Evolutionary conservation across 2,329 filamentous ascomycete genomes (phyloP), one percentile per base, ranked within the genome.

Genomic region (Paraconiothyrium brasiliense): DNA sequence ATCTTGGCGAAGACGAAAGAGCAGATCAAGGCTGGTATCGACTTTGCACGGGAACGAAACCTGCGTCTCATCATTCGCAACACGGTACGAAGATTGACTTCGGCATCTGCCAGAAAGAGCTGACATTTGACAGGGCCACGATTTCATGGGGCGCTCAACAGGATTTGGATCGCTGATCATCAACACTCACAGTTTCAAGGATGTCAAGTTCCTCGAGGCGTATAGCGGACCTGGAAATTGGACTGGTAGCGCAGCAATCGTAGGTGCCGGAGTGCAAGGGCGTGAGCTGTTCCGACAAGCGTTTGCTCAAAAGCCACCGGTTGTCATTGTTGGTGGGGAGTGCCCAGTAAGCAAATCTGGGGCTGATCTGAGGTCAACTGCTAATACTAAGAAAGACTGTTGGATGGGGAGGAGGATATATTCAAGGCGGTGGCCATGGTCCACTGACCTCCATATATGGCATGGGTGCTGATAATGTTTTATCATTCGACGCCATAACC

Each of bases 341-440:
- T 79, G 76, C 54, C 75, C 76, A 8, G 73, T 76, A 67, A 37
- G 68, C 64, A 16, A 37, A 13, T 5, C 16, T 11, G 4, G 8
- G 8, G 27, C 16, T 20, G 34, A 2, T 13, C 3, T 7, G 14
- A 10, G 22, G 39, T 34, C 16, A 16, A 11, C 7, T 54, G 14
- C 57, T 67, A 64, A 59, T 64, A 30, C 2, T 34, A 14, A 13
- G 5, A 13, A 24, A 75, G 71, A 77, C 76, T 56, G 78, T 81
- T 24, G 77, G 76, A 27, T 76, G 78, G 62, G 78, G 68, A 10
- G 81, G 80, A n/a, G 80, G 80, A 1, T 82, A 80, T 60, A 74
- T 78, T 27, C 78, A 80, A 58, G 79, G 79, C 43, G 82, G 79
- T 52, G 82, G 81, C 8, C 79, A 83, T 58, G 80, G 80, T 2